These are phyloP conservation scores for Xylariales sp. DNA, from an alignment of 2,329 filamentous ascomycete genomes.

Conservation along the genomic window DNA sequence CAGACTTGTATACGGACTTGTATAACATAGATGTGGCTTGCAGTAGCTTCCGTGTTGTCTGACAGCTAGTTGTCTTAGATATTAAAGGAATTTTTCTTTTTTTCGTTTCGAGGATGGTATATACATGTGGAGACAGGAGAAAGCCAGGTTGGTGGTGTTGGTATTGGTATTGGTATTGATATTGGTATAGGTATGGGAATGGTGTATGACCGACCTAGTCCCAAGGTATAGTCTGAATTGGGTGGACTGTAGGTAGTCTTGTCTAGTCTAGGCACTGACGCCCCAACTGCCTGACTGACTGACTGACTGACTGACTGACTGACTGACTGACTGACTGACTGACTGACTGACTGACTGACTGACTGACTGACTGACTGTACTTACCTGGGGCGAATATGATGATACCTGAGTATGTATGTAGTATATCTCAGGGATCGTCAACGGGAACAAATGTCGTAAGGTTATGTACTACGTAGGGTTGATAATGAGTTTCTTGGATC, in stretches of 20 bases:
- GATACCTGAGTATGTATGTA: no score
- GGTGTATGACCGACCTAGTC: no score
- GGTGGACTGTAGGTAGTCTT: no score
- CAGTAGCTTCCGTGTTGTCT: conserved; percentile 5
- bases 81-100: no score
- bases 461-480: background rate
- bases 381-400: conserved; percentile 9
- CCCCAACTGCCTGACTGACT: no score
- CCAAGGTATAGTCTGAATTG: no score
- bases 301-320: no score
- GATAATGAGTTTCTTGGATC: conserved; percentile 3
- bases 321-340: background rate
- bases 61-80: conserved; percentile 11
- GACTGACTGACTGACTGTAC: background rate
- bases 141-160: background rate
- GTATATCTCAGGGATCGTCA: conserved; percentile 12
- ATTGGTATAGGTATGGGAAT: no score
- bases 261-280: no score
- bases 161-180: no score
- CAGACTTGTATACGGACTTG: background rate
- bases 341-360: background rate
- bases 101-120: background rate
- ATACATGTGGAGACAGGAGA: background rate
- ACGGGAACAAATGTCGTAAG: conserved; percentile 13
- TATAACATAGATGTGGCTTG: conserved; percentile 10